These are phyloP conservation scores for Globisporangium acanthophoron DNA, from an alignment of 352 stramenopile species.

Conservation along the genomic window DNA sequence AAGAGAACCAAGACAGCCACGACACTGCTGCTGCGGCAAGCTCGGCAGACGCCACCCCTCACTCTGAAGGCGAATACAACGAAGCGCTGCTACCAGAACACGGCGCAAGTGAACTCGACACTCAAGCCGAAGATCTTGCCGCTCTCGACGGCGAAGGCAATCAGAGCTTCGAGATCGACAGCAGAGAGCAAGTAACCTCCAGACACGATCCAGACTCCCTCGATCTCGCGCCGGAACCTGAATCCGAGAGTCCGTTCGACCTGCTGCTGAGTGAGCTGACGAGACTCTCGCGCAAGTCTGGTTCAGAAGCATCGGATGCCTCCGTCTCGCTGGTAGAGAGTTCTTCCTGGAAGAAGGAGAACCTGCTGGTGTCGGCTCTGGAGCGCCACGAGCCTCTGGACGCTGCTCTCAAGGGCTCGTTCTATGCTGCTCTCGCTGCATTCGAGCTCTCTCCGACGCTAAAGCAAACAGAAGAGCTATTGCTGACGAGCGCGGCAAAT, in stretches of 20 bases:
- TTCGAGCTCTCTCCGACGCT: conserved; percentile 18
- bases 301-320: conserved; percentile 17
- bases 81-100: background rate
- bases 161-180: background rate
- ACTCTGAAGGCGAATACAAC: no score
- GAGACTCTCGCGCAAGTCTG: conserved; percentile 15
- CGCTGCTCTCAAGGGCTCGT: conserved; percentile 18
- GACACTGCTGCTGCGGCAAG: conserved; percentile 2
- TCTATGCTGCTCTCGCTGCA: conserved; percentile 25
- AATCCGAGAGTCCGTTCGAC: background rate
- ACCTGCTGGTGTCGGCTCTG: conserved; percentile 12
- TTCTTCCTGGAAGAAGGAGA: conserved; percentile 16
- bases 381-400: conserved; percentile 14
- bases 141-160: background rate
- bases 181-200: background rate
- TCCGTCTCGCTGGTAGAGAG: conserved; percentile 12
- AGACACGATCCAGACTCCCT: background rate
- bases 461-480: conserved; percentile 9
- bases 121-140: background rate
- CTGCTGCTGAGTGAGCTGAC: conserved; percentile 19
- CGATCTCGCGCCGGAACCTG: background rate
- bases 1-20: conserved; percentile 4
- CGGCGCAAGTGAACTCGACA: background rate
- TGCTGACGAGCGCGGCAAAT: conserved; percentile 14
- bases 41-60: background rate